Conservation (phyloP, 768 basidiomycete species). For the Cyclocybe aegerita region DNA sequence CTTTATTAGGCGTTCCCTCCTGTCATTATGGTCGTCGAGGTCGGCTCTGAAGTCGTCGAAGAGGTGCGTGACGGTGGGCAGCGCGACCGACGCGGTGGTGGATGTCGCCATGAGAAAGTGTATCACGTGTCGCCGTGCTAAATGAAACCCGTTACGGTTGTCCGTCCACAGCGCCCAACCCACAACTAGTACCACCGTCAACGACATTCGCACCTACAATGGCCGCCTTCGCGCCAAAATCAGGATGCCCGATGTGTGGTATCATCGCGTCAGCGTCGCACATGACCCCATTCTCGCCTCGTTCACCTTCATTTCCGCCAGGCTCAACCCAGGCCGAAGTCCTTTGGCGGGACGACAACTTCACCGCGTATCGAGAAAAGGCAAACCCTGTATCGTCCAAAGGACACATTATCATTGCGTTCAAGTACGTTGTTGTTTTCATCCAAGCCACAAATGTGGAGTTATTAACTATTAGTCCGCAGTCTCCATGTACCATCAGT, state of each 20-base stretch:
- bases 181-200: neutral
- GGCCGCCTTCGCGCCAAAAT: constrained; percentile 60
- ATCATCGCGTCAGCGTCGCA: constrained; percentile 60
- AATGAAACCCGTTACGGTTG: neutral
- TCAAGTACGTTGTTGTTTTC: constrained; percentile 56
- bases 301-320: constrained; percentile 43
- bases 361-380: constrained; percentile 72
- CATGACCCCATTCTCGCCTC: constrained; percentile 41
- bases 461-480: constrained; percentile 6
- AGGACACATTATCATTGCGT: constrained; percentile 70
- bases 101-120: constrained; percentile 15
- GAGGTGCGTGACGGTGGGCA: constrained; percentile 21
- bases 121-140: constrained; percentile 17
- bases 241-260: constrained; percentile 77
- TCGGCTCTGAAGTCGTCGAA: constrained; percentile 70
- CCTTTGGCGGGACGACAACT: constrained; percentile 76
- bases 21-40: constrained; percentile 83
- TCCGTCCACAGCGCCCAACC: constrained; percentile 3
- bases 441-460: neutral
- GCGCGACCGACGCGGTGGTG: constrained; percentile 8
- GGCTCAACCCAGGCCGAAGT: constrained; percentile 55
- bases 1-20: constrained; percentile 90
- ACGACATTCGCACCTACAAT: constrained; percentile 8
- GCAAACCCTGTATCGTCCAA: constrained; percentile 70
- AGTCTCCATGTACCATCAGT: constrained; percentile 80